Percentiles rank a stretch among this genome's conserved stretches.
Conservation (phyloP, 2,329 filamentous ascomycete species). For the Coniochaeta sp. region DNA sequence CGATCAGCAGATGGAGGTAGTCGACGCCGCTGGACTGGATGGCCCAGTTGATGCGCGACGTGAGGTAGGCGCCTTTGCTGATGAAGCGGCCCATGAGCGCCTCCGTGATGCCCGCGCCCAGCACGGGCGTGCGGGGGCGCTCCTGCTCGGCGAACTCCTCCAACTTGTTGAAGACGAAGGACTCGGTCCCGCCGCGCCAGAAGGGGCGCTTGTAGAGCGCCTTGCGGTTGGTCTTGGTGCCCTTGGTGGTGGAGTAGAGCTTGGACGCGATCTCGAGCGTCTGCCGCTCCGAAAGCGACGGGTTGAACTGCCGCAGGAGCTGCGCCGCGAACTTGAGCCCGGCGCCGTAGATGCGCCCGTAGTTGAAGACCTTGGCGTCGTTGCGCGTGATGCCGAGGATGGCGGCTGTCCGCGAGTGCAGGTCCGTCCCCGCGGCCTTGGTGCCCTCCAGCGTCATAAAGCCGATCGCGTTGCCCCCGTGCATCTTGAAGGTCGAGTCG, state of each 20-base stretch:
- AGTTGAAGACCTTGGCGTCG: conserved; percentile 97
- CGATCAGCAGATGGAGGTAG: conserved; percentile 88
- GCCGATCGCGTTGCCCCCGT: conserved; percentile 93
- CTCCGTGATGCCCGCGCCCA: conserved; percentile 93
- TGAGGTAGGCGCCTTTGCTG: conserved; percentile 86
- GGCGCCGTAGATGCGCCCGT: conserved; percentile 97
- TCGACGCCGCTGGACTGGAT: conserved; percentile 97
- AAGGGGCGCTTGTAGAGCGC: conserved; percentile 67
- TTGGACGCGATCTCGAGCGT: conserved; percentile 69
- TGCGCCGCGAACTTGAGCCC: conserved; percentile 89
- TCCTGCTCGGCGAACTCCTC: conserved; percentile 98
- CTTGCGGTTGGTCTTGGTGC: conserved; percentile 73
- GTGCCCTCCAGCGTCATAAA: conserved; percentile 99
- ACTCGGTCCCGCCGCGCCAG: conserved; percentile 95
- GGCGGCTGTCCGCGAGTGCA: conserved; percentile 86
- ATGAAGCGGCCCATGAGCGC: conserved; percentile 85
- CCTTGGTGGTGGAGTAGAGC: conserved; percentile 86
- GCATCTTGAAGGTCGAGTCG: conserved; percentile 88
- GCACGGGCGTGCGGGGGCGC: conserved; percentile 78
- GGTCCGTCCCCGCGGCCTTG: conserved; percentile 86
- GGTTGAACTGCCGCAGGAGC: conserved; percentile 89
- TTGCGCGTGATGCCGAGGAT: conserved; percentile 94
- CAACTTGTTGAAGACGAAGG: conserved; percentile 95
- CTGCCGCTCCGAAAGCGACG: conserved; percentile 68
- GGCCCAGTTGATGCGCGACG: conserved; percentile 96